Evolutionary conservation across 2,329 filamentous ascomycete genomes (phyloP), one percentile per base, ranked within the genome.

Genomic region (Sclerotinia nivalis): DNA sequence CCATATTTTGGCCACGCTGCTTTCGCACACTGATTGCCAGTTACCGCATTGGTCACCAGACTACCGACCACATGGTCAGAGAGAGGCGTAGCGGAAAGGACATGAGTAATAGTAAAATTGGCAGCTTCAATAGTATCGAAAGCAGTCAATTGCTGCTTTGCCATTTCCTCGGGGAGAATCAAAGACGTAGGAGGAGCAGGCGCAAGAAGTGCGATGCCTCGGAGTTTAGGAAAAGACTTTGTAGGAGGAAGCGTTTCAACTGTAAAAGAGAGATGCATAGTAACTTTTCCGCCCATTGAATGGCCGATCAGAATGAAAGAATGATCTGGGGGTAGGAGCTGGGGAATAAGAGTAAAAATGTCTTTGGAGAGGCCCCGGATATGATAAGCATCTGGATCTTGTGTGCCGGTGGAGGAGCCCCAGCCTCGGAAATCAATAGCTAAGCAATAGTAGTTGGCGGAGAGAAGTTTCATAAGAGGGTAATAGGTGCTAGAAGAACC

Each of bases 211-310:
- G 45, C 18, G 25, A 69, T 45, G 1, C 73, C 75, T 15, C 76
- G 70, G 18, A 76, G 68, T 28, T 80, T 75, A 13, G 45, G 56
- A 34, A 31, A 54, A 31, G 28, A 25, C 4, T 8, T n/a, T 40
- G 34, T 20, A 25, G 52, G n/a, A 34, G 45, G 22, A 34, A 43
- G 34, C 13, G 45, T 31, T 45, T 62, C 34, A 13, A 45, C 34
- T 8, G 43, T 18, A n/a, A 47, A 60, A 40, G 66, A 37, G 34
- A 61, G 31, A 52, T 61, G 34, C 43, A 52, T 54, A 0, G 78
- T 76, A 2, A 82, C 77, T 66, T 82, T 82, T 22, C 77, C 80
- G 4, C 81, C 80, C 80, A 82, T 82, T 0, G 80, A 81, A 71
- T 81, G 78, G 2, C 80, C 79, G 50, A 81, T 69, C 4, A 81